Evolutionary conservation across 2,329 filamentous ascomycete genomes (phyloP).

Genomic region (Dactylella cylindrospora): DNA sequence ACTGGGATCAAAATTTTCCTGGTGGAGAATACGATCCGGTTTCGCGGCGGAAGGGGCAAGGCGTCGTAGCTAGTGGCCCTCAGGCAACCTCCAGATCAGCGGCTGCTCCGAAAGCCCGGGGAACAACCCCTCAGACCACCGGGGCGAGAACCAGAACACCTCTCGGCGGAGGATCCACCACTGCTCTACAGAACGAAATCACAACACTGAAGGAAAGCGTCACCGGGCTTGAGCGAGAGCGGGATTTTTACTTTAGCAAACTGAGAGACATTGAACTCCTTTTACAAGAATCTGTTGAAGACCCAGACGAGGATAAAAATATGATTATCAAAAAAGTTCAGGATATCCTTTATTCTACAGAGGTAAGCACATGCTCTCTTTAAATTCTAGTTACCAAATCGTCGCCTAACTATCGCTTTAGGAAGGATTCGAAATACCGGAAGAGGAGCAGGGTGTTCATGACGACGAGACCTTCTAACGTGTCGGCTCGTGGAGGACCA

Average conservation of each 20-base stretch:
- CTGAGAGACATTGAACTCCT: conserved; percentile 93
- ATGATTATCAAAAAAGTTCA: conserved; percentile 94
- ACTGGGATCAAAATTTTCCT: conserved; percentile 98
- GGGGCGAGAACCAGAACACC: conserved; percentile 52
- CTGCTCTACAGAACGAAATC: conserved; percentile 81
- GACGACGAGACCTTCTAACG: conserved; percentile 77
- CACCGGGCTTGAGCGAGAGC: conserved; percentile 87
- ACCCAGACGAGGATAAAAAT: conserved; percentile 87
- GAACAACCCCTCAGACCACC: conserved; percentile 54
- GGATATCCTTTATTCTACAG: conserved; percentile 93
- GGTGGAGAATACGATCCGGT: conserved; percentile 96
- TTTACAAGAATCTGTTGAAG: conserved; percentile 88
- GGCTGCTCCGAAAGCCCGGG: conserved; percentile 54
- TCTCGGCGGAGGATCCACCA: conserved; percentile 59
- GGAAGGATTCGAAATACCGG: conserved; percentile 84
- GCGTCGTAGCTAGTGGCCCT: conserved; percentile 57
- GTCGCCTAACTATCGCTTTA: conserved; percentile 22
- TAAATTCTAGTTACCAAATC: not conserved
- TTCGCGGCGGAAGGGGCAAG: conserved; percentile 75
- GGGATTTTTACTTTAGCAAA: conserved; percentile 99
- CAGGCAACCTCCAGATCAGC: conserved; percentile 54
- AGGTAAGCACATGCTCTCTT: conserved; percentile 57
- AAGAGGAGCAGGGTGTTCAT: conserved; percentile 69
- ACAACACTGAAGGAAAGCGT: conserved; percentile 90
- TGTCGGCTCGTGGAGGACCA: not conserved